Percentiles rank a stretch among this genome's conserved stretches.
phyloP scores from a whole-genome alignment of 495 filamentous ascomycete species.

The Glutinoglossum americanum region DNA sequence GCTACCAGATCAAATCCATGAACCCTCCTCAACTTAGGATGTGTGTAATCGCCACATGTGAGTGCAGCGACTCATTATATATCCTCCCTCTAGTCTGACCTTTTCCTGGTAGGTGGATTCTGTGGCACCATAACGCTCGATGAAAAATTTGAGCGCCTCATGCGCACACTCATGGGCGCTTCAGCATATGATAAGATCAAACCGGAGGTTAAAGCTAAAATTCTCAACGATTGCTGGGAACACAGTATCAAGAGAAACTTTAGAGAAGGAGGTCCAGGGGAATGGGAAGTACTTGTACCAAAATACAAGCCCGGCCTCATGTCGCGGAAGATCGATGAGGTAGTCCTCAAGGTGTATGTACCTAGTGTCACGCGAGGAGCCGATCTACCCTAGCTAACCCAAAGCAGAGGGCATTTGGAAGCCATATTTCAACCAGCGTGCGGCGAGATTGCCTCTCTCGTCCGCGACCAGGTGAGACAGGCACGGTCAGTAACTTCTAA shows the following conservation, averaged over 20 bases:
- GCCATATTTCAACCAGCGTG: background rate
- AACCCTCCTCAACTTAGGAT: conserved; percentile 7
- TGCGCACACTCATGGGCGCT: background rate
- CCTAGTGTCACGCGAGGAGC: too few relatives aligned
- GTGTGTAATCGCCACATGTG: conserved; percentile 5
- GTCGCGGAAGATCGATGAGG: background rate
- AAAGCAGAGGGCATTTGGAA: background rate
- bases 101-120: conserved; percentile 4
- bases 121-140: conserved; percentile 9
- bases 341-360: background rate
- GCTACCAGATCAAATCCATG: conserved; percentile 4
- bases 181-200: conserved; percentile 3
- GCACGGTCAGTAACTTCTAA: background rate
- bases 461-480: background rate
- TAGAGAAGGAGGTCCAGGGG: background rate
- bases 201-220: background rate
- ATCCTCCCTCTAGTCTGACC: too few relatives aligned
- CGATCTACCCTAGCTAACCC: too few relatives aligned
- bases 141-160: conserved; percentile 4
- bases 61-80: too few relatives aligned
- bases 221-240: conserved; percentile 9
- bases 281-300: background rate
- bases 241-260: conserved; percentile 8
- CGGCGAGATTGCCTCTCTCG: background rate
- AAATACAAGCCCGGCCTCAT: conserved; percentile 1